A percentile compares a stretch with the other conserved stretches of the same genome.
Evolutionary conservation across 331 rosid genomes (phyloP).

Genomic region (Erythrophleum ivorense): DNA sequence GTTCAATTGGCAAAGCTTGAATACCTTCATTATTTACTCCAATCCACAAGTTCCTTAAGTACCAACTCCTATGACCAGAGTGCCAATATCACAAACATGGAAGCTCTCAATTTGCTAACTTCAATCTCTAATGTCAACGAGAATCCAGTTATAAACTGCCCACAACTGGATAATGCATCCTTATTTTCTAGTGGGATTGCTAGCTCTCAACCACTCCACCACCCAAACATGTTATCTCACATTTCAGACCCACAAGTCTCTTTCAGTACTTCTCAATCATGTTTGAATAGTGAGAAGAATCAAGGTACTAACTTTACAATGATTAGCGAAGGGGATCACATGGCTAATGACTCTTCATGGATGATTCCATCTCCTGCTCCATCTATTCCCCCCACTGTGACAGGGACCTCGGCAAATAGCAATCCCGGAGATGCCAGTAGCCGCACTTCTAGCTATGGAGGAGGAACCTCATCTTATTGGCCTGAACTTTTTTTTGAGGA

Average conservation of each 20-base stretch:
- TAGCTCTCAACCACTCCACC: conserved; percentile 76
- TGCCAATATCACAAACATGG: conserved; percentile 44
- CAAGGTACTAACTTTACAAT: conserved; percentile 54
- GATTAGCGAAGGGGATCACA: conserved; percentile 57
- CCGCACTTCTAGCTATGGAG: conserved; percentile 64
- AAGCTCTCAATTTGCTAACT: conserved; percentile 47
- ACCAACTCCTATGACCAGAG: conserved; percentile 48
- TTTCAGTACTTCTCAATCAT: conserved; percentile 57
- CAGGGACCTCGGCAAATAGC: neutral
- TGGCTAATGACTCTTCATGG: conserved; percentile 50
- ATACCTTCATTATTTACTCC: conserved; percentile 57
- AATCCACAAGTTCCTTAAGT: conserved; percentile 46
- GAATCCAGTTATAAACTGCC: conserved; percentile 35
- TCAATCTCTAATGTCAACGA: conserved; percentile 49
- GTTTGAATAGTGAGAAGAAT: conserved; percentile 55
- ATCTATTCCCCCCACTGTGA: neutral
- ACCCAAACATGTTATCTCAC: conserved; percentile 47
- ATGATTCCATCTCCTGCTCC: conserved; percentile 42
- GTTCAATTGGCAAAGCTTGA: conserved; percentile 63
- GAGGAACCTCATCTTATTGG: conserved; percentile 62
- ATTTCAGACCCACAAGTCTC: conserved; percentile 69
- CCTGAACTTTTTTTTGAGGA: conserved; percentile 61
- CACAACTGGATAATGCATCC: conserved; percentile 45
- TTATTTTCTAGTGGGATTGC: conserved; percentile 49
- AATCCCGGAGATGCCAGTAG: conserved; percentile 60